Percentiles rank a stretch among this genome's conserved stretches.
phyloP scores from a whole-genome alignment of 371 early-diverging fungal genomes.

The Actinomortierella ambigua region DNA sequence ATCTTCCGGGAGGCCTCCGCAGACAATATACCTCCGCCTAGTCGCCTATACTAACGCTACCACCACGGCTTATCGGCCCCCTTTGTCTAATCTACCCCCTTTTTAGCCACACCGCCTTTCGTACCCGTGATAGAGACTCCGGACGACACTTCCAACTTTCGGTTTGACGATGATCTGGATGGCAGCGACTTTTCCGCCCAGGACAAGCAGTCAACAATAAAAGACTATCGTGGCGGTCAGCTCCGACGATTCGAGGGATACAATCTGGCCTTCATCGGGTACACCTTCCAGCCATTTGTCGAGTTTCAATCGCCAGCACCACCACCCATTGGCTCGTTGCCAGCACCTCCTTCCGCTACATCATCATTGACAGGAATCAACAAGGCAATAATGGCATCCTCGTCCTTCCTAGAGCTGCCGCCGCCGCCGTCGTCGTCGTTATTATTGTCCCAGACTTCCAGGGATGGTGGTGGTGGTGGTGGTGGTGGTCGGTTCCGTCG shows the following conservation, averaged over 20 bases:
- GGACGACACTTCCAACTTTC: slow-evolving; percentile 88
- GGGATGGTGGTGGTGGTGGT: no score
- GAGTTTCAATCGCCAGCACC: slow-evolving; percentile 12
- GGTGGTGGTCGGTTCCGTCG: slow-evolving; percentile 9
- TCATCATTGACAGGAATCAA: no score
- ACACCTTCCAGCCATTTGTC: slow-evolving; percentile 61
- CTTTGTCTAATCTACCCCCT: background rate
- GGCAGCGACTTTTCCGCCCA: slow-evolving; percentile 42
- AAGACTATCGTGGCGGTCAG: slow-evolving; percentile 48
- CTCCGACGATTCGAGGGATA: slow-evolving; percentile 64
- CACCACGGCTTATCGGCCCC: background rate
- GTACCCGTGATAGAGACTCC: slow-evolving; percentile 79
- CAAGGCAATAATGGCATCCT: background rate
- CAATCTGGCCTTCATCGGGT: slow-evolving; percentile 88
- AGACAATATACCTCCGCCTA: no score
- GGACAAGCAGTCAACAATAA: slow-evolving; percentile 42
- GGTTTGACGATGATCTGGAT: slow-evolving; percentile 70
- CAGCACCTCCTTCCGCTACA: background rate
- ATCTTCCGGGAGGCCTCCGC: no score
- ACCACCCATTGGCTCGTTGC: background rate
- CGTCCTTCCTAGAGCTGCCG: no score
- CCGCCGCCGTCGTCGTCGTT: no score
- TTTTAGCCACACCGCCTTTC: slow-evolving; percentile 76
- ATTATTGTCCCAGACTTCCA: no score
- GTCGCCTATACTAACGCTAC: no score